These are phyloP conservation scores for Aureobasidium pullulans DNA, from an alignment of 2,329 filamentous ascomycete genomes.

Conservation along the genomic window DNA sequence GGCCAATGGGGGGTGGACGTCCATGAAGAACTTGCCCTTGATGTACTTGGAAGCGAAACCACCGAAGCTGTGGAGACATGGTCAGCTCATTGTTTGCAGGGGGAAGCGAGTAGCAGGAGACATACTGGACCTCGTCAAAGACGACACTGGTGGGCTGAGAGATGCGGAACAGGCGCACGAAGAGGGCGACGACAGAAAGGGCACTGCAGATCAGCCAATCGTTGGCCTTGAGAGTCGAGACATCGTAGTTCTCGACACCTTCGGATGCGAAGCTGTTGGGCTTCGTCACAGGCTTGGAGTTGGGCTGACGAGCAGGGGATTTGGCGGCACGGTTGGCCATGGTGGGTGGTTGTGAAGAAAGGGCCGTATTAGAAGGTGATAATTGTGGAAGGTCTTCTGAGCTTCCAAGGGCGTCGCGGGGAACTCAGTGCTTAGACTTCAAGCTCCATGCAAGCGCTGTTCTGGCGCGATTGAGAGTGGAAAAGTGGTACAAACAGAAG, in stretches of 20 bases:
- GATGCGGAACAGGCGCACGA: constrained; percentile 88
- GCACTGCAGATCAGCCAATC: constrained; percentile 73
- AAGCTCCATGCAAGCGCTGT: constrained; percentile 9
- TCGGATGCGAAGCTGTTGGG: constrained; percentile 61
- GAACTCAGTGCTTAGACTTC: constrained; percentile 6
- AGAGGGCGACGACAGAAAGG: constrained; percentile 66
- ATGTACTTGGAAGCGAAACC: constrained; percentile 99
- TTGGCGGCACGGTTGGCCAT: constrained; percentile 12
- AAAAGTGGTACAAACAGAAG: neutral
- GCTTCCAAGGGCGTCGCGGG: neutral
- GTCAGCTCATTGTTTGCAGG: constrained; percentile 20
- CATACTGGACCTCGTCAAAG: constrained; percentile 98
- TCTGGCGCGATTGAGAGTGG: neutral
- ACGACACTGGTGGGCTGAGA: constrained; percentile 95
- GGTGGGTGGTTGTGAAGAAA: neutral
- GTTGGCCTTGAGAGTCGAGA: constrained; percentile 73
- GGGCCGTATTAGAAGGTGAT: constrained; percentile 6
- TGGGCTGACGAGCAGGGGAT: constrained; percentile 11
- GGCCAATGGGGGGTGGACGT: constrained; percentile 94
- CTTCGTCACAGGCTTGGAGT: neutral
- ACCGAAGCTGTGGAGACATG: constrained; percentile 62
- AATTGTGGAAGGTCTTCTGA: constrained; percentile 4
- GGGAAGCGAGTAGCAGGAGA: constrained; percentile 22
- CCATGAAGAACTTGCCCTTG: constrained; percentile 99
- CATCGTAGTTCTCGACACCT: constrained; percentile 80